Conservation (phyloP, 2,329 filamentous ascomycete species). For the Aspergillus aculeatus region DNA sequence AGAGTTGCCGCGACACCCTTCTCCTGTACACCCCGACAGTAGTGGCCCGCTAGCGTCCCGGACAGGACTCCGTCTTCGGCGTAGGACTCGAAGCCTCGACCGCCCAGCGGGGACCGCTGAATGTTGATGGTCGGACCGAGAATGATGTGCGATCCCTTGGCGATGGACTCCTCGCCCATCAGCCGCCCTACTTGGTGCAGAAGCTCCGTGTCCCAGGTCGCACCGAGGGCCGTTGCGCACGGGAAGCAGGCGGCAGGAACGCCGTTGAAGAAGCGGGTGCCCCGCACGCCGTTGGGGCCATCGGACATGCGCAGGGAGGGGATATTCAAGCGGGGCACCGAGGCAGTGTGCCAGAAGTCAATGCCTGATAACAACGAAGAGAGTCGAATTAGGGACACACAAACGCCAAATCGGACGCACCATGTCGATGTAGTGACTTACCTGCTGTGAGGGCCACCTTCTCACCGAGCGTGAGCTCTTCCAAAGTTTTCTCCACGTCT, state of each 20-base stretch:
- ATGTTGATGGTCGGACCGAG: constrained; percentile 78
- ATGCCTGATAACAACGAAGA: constrained; percentile 22
- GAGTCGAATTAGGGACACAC: not conserved
- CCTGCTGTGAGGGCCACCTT: constrained; percentile 51
- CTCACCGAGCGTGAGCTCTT: constrained; percentile 56
- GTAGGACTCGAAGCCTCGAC: constrained; percentile 83
- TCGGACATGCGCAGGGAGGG: constrained; percentile 67
- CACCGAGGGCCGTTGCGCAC: constrained; percentile 73
- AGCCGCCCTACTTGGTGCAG: constrained; percentile 68
- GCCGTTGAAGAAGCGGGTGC: constrained; percentile 67
- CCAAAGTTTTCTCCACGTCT: constrained; percentile 51
- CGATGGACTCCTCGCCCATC: constrained; percentile 69
- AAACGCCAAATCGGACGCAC: not conserved
- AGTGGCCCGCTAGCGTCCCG: constrained; percentile 69
- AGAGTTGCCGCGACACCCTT: constrained; percentile 73
- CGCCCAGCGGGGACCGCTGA: constrained; percentile 79
- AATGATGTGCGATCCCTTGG: constrained; percentile 70
- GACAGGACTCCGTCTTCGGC: constrained; percentile 79
- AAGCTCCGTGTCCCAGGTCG: constrained; percentile 73
- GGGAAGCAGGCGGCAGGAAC: constrained; percentile 73
- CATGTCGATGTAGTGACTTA: constrained; percentile 17
- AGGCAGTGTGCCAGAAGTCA: constrained; percentile 69
- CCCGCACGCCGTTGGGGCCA: constrained; percentile 68
- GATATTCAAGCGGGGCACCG: constrained; percentile 62
- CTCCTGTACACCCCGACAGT: constrained; percentile 71